These are phyloP conservation scores for Erodium texanum DNA, from an alignment of 441 rosid species.

Conservation along the genomic window DNA sequence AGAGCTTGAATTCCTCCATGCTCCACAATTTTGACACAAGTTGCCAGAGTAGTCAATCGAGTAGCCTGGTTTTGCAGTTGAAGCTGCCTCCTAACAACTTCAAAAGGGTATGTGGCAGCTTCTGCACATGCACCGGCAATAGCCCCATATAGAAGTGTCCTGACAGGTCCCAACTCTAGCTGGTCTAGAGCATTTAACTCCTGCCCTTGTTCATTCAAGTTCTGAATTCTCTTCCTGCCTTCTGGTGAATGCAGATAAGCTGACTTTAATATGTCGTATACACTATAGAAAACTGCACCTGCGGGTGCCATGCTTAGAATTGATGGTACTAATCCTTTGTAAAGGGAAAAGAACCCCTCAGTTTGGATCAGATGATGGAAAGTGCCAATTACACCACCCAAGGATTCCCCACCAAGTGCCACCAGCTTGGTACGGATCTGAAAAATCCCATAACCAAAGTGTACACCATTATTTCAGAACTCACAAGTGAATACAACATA, in stretches of 20 bases:
- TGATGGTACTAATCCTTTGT: conserved; percentile 70
- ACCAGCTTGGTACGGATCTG: conserved; percentile 72
- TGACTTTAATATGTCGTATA: conserved; percentile 62
- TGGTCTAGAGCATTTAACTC: conserved; percentile 58
- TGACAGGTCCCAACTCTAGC: conserved; percentile 65
- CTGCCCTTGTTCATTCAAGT: conserved; percentile 43
- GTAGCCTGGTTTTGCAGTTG: conserved; percentile 55
- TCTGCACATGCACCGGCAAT: conserved; percentile 79
- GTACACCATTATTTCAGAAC: not conserved
- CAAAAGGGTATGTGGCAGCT: conserved; percentile 72
- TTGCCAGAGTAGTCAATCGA: conserved; percentile 50
- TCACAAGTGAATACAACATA: not conserved
- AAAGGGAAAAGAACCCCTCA: conserved; percentile 77
- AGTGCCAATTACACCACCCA: conserved; percentile 68
- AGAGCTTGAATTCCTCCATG: conserved; percentile 67
- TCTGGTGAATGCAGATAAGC: conserved; percentile 60
- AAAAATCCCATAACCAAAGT: conserved; percentile 6
- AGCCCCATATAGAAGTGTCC: conserved; percentile 72
- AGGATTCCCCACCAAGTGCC: conserved; percentile 73
- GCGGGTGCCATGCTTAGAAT: conserved; percentile 67
- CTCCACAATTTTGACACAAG: conserved; percentile 45
- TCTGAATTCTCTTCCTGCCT: conserved; percentile 50
- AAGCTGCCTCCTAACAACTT: conserved; percentile 69
- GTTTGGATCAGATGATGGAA: conserved; percentile 51
- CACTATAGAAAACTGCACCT: conserved; percentile 72